Base-by-base conservation (phyloP, 768 basidiomycete genomes). In the Hysterangium stoloniferum region DNA sequence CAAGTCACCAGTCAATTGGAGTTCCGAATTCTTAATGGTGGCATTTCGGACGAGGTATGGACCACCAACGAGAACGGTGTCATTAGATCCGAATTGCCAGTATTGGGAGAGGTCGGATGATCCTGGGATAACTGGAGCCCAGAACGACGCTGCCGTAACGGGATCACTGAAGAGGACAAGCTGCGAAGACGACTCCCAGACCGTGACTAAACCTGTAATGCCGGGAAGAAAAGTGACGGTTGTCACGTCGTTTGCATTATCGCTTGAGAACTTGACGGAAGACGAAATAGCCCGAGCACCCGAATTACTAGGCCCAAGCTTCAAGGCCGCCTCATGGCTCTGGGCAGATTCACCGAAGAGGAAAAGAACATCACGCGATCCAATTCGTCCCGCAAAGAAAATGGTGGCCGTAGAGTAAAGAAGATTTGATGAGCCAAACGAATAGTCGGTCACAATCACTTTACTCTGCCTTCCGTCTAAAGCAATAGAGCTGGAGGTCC, bases 71-170 rank as follows among this genome's bases (percentile, higher is more conserved):
- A 92, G 68, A 22, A 85, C 70, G 9, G 82, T 78, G 3, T 71
- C 62, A 57, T 89, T 88, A 20, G 83, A 80, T 24, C 88, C 87
- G 45, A 86, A 67, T 46, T 78, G 71, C 82, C 83, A 90, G 70
- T 71, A 89, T 56, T 76, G 78, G 35, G 68, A 68, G 49, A 82
- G 71, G 6, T 33, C 27, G 6, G 53, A 44, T 11, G 73, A 68
- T 72, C 65, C 65, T 4, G 80, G 64, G 36, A 90, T 70, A 15
- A 77, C 72, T 1, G 90, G 90, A 4, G 82, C 72, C 80, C 84
- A 92, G 69, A 88, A 87, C 0, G 80, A 82, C 27, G 73, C 76
- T 2, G 82, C 81, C 0, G 83, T 84, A 12, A 59, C 66, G 0
- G 79, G 72, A 59, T 90, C 86, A 6, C 78, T 76, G 58, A 72